Evolutionary conservation across 352 stramenopile genomes (phyloP), one percentile per base, ranked within the genome.

Genomic region (Pythium folliculosum): DNA sequence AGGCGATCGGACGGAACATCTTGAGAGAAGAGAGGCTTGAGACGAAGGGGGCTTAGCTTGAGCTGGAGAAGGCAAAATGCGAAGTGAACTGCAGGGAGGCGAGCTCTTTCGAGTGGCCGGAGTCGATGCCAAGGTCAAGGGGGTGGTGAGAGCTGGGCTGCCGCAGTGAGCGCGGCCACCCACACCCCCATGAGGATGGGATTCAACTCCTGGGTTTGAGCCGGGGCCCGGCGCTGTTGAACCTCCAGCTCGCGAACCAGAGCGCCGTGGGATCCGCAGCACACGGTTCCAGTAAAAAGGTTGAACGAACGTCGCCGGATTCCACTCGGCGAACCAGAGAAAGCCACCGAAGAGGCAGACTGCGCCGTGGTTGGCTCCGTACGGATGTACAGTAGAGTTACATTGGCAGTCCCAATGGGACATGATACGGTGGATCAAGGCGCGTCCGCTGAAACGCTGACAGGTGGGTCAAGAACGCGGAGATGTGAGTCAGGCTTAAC

Each of bases 1-100:
- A 59, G 27, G 80, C 37, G 27, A 65, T 60, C 9, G 55, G 43
- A n/a, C 53, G 70, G 56, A 77, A 56, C 65, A 72, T 76, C 43
- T 54, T 45, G 56, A 51, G 12, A 5, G 30, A 32, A 25, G 25
- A 21, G 4, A 14, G 35, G 6, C 9, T 30, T 52, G 45, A n/a
- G 3, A 7, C 16, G 45, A 23, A 32, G 16, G n/a, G 10, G n/a
- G 45, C 14, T 43, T 40, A 12, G 51, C n/a, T 35, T 63, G 51
- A 27, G 8, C 17, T 40, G 56, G 14, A 7, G 56, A 27, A 43
- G 56, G 56, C 27, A 25, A 44, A 54, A 38, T 47, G 9, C 37
- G 30, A 49, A 63, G 32, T 63, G 56, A 61, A 2, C 40, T 47
- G 12, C 43, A 14, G 19, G 50, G 8, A 16, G 25, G 5, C 49